phyloP scores from a whole-genome alignment of 2,329 filamentous ascomycete species.

The Aureobasidium leucospermi region DNA sequence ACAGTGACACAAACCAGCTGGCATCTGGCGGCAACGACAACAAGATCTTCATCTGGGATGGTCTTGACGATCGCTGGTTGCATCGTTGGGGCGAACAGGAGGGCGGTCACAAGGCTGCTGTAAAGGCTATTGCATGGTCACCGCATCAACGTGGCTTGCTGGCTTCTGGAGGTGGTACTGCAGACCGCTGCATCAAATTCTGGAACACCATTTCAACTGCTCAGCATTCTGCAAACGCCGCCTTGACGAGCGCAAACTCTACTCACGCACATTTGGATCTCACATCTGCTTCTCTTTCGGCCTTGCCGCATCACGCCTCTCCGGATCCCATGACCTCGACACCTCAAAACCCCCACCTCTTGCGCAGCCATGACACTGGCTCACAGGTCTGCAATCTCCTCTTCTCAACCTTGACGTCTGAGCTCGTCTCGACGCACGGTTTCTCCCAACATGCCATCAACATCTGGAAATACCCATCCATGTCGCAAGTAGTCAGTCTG shows the following conservation, averaged over 20 bases:
- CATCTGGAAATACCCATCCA: slow-evolving; percentile 97
- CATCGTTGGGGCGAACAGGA: slow-evolving; percentile 94
- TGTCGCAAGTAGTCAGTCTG: slow-evolving; percentile 91
- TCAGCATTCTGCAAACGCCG: slow-evolving; percentile 33
- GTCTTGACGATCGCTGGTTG: slow-evolving; percentile 80
- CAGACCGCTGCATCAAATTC: slow-evolving; percentile 93
- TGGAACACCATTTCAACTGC: slow-evolving; percentile 66
- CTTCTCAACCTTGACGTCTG: slow-evolving; percentile 96
- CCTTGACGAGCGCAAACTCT: slow-evolving; percentile 21
- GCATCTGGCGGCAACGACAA: slow-evolving; percentile 97
- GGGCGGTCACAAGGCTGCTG: slow-evolving; percentile 89
- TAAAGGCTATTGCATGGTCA: slow-evolving; percentile 97
- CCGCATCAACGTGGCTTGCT: slow-evolving; percentile 89
- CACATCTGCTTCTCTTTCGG: slow-evolving; percentile 19
- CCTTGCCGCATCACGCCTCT: slow-evolving; percentile 22
- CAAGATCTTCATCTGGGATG: slow-evolving; percentile 98
- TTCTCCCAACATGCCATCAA: slow-evolving; percentile 99
- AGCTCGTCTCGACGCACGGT: slow-evolving; percentile 93
- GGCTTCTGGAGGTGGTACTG: slow-evolving; percentile 93
- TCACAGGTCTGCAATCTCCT: slow-evolving; percentile 98
- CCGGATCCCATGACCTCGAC: slow-evolving; percentile 27
- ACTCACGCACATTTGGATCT: slow-evolving; percentile 15
- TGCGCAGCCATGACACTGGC: slow-evolving; percentile 87
- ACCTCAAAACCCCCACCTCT: slow-evolving; percentile 39
- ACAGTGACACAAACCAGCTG: slow-evolving; percentile 88